A percentile compares a stretch with the other conserved stretches of the same genome.
Conservation (phyloP, 345 rosid species). For the Lagerstroemia speciosa region DNA sequence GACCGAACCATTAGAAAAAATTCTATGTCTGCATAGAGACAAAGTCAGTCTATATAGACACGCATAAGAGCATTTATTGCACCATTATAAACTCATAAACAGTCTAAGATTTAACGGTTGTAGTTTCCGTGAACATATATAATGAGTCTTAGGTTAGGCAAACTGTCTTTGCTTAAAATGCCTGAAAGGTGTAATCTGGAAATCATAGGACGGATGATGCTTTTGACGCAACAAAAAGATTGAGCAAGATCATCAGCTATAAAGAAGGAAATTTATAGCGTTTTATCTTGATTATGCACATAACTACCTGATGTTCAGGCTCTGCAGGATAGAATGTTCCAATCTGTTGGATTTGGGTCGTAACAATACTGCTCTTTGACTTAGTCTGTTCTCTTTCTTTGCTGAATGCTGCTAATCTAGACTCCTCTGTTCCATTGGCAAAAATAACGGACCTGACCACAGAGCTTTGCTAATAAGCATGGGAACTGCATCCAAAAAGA, state of each 20-base stretch:
- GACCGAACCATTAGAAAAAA: neutral
- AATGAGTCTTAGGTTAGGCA: neutral
- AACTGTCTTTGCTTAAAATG: neutral
- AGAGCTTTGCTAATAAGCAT: neutral
- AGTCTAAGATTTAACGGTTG: neutral
- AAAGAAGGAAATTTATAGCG: neutral
- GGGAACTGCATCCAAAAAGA: neutral
- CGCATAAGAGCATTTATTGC: neutral
- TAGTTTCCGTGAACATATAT: neutral
- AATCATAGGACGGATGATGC: neutral
- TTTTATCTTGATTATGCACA: neutral
- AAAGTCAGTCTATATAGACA: neutral
- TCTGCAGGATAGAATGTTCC: slow-evolving; percentile 71
- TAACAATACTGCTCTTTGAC: slow-evolving; percentile 61
- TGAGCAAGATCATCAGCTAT: slow-evolving; percentile 3
- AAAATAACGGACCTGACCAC: slow-evolving; percentile 65
- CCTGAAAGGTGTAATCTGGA: neutral
- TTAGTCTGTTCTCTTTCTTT: slow-evolving; percentile 79
- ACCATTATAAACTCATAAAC: neutral
- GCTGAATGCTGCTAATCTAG: slow-evolving; percentile 56
- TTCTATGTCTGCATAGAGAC: neutral
- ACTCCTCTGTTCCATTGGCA: slow-evolving; percentile 75
- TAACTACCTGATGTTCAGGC: slow-evolving; percentile 79
- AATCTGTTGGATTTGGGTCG: slow-evolving; percentile 75
- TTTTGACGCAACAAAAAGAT: neutral